Evolutionary conservation across 345 rosid genomes (phyloP), one percentile per base, ranked within the genome.

Genomic region (Eucalyptus erythrocorys): DNA sequence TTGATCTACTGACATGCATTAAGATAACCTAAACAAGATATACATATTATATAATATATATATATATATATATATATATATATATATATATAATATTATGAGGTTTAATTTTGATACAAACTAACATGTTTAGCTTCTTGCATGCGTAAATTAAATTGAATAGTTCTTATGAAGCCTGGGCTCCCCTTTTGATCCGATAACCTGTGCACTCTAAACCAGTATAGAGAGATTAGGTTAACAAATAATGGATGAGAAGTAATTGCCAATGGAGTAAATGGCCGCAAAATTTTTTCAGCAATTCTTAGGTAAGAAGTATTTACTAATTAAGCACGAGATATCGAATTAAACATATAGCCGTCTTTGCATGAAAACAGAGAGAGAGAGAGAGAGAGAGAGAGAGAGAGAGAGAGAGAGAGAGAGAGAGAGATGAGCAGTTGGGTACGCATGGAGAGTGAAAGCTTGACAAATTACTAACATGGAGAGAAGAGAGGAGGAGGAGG

Each of bases 21-120:
- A 59, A 59, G 15, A 59, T 26, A 59, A 59, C 0, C 4, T 15
- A 27, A 12, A 27, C 0, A 1, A 27, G 1, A 16, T 15, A 49
- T 0, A 14, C 0, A 49, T 49, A 49, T 49, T 48, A 5, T 48
- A 48, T 48, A 13, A 13, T 2, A 14, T 1, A 48, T 48, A 48
- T 48, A 13, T 13, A 0, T 49, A 49, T 14, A 19, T 14, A 48
- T 16, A 43, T 43, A 43, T 43, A 43, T 7, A 43, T 43, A 42
- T 42, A 48, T 48, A 22, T 22, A 55, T 55, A 55, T 22, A 55
- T 55, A 24, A 57, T 57, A 57, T 26, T 2, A 57, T 57, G n/a
- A 10, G n/a, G 64, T 57, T 57, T 0, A 0, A 26, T 10, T 57
- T 26, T 26, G n/a, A 26, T 57, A 1, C n/a, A 26, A 1, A 26